These are phyloP conservation scores for Scytalidium sp. DNA, from an alignment of 2,329 filamentous ascomycete species.

Conservation along the genomic window DNA sequence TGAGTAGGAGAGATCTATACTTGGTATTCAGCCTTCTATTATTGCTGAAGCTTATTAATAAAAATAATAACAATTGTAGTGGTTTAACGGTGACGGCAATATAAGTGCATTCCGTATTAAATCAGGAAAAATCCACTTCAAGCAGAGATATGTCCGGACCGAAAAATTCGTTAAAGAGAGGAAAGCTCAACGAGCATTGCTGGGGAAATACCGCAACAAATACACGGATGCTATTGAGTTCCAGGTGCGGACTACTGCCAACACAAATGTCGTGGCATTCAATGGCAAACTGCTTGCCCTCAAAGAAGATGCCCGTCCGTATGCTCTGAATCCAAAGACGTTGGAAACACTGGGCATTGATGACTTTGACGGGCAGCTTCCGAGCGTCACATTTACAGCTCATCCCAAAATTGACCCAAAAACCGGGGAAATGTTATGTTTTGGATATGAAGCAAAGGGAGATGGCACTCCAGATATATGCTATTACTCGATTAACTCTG, in stretches of 20 bases:
- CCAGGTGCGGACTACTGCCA: slow-evolving; percentile 50
- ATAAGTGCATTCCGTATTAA: slow-evolving; percentile 29
- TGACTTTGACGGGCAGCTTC: slow-evolving; percentile 46
- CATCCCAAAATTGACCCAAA: slow-evolving; percentile 50
- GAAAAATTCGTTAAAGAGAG: slow-evolving; percentile 26
- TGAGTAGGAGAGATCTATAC: too few species aligned
- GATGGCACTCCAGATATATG: slow-evolving; percentile 41
- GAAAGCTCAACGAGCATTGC: slow-evolving; percentile 16
- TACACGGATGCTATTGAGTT: slow-evolving; percentile 53
- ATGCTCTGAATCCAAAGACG: slow-evolving; percentile 41
- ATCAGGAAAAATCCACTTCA: slow-evolving; percentile 27
- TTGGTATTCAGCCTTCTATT: too few species aligned
- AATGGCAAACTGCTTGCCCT: slow-evolving; percentile 48
- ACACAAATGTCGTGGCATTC: slow-evolving; percentile 58
- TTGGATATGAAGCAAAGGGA: slow-evolving; percentile 46
- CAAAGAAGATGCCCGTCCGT: slow-evolving; percentile 51
- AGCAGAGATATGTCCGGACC: slow-evolving; percentile 29
- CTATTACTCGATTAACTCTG: slow-evolving; percentile 39
- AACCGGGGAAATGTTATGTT: slow-evolving; percentile 48
- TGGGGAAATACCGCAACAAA: slow-evolving; percentile 54
- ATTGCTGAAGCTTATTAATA: too few species aligned
- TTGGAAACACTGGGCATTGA: slow-evolving; percentile 45
- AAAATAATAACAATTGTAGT: slow-evolving; percentile 4
- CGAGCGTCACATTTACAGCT: slow-evolving; percentile 44
- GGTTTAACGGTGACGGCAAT: slow-evolving; percentile 28